Evolutionary conservation across 2,329 filamentous ascomycete species (phyloP).

Genomic region (Chaetomium sp.): DNA sequence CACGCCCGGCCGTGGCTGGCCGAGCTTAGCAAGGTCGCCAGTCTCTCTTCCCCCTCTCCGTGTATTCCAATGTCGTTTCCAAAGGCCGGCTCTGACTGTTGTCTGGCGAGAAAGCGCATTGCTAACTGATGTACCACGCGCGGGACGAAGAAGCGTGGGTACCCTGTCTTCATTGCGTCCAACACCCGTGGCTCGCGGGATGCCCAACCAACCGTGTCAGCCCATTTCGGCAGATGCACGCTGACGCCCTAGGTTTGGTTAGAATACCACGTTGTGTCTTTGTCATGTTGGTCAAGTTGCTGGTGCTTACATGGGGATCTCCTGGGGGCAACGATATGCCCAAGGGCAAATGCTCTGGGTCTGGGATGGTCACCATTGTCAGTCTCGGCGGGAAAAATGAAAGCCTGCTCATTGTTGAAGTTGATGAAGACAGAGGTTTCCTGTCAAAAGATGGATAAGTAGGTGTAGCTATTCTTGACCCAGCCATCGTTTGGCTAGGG

Average conservation of each 20-base stretch:
- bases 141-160: conserved; percentile 34
- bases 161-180: conserved; percentile 30
- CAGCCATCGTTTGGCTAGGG: neutral
- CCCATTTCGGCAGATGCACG: conserved; percentile 34
- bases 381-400: neutral
- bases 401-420: too few relatives aligned
- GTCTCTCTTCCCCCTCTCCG: neutral
- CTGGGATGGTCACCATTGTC: conserved; percentile 5
- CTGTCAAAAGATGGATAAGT: neutral
- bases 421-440: neutral
- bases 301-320: conserved; percentile 22
- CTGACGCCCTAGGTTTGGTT: conserved; percentile 29
- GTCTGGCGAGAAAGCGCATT: neutral
- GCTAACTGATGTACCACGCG: conserved; percentile 24
- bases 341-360: conserved; percentile 15
- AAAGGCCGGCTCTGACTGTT: neutral
- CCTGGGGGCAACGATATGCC: conserved; percentile 22
- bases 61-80: neutral
- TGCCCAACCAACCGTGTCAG: conserved; percentile 34
- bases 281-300: neutral
- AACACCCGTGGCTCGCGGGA: conserved; percentile 27
- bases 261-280: neutral
- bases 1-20: conserved; percentile 15
- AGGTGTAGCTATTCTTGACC: neutral
- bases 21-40: conserved; percentile 11